Conservation (phyloP, 208 protist genomes). For the Crithidia mellificae region DNA sequence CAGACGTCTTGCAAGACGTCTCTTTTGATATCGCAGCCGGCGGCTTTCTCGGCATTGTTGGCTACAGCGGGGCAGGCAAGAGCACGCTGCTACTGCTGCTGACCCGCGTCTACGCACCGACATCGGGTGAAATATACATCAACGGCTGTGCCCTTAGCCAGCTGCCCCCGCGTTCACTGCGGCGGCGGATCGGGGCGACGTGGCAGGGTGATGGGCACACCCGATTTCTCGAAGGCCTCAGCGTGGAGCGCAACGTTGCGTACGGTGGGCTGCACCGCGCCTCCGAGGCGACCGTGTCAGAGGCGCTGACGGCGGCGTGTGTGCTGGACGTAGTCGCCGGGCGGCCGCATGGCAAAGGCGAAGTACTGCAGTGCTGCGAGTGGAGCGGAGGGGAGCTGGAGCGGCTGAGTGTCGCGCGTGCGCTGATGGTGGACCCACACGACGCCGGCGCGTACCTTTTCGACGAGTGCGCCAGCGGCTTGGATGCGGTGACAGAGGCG, state of each 20-base stretch:
- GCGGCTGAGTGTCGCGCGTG: conserved; percentile 62
- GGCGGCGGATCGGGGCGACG: conserved; percentile 54
- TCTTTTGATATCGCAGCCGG: conserved; percentile 55
- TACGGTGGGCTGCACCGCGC: conserved; percentile 50
- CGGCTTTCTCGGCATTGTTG: conserved; percentile 60
- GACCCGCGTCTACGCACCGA: conserved; percentile 55
- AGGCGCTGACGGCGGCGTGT: conserved; percentile 36
- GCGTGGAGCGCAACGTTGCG: conserved; percentile 64
- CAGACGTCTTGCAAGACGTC: conserved; percentile 51
- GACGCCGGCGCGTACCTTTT: conserved; percentile 45
- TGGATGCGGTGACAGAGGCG: conserved; percentile 67
- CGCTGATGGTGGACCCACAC: conserved; percentile 33
- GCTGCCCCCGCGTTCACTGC: conserved; percentile 51
- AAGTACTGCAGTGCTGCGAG: conserved; percentile 26
- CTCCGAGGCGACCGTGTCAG: conserved; percentile 21
- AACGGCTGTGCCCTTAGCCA: conserved; percentile 51
- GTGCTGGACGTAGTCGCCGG: conserved; percentile 40
- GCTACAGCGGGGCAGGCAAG: conserved; percentile 79
- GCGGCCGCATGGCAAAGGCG: conserved; percentile 40
- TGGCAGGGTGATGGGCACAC: conserved; percentile 58
- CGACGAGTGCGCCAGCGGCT: conserved; percentile 70
- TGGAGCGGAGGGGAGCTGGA: conserved; percentile 78
- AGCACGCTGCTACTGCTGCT: conserved; percentile 69
- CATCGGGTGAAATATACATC: conserved; percentile 53
- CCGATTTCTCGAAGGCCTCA: conserved; percentile 54